Conservation (phyloP, 805 yeast species). For the Diddensiella transvaalensis region DNA sequence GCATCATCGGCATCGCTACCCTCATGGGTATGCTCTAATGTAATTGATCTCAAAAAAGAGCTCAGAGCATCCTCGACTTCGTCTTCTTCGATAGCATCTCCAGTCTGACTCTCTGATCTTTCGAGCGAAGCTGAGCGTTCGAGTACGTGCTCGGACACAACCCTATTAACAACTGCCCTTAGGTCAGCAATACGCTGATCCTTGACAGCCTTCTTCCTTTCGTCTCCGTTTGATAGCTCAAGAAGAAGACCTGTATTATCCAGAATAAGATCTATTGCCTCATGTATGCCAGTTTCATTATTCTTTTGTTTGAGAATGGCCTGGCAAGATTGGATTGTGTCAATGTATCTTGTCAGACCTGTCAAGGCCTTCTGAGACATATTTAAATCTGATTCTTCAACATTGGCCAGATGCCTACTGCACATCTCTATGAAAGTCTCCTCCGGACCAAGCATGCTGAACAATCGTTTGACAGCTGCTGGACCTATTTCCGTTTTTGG, state of each 20-base stretch:
- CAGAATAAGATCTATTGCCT: conserved; percentile 9
- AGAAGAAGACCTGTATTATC: conserved; percentile 6
- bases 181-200: neutral
- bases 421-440: conserved; percentile 12
- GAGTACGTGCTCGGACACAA: no score
- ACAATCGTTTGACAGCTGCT: conserved; percentile 41
- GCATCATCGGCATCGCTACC: conserved; percentile 11
- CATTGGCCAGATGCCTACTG: neutral
- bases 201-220: neutral
- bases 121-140: no score
- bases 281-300: neutral
- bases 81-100: neutral
- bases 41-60: conserved; percentile 18
- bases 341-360: conserved; percentile 4
- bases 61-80: conserved; percentile 9
- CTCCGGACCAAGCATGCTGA: conserved; percentile 7
- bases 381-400: neutral
- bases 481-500: conserved; percentile 71
- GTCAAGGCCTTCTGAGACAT: neutral
- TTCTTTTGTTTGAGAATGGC: neutral
- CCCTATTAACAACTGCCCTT: neutral
- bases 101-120: neutral
- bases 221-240: conserved; percentile 1
- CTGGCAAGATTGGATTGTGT: conserved; percentile 9
- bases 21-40: conserved; percentile 16